Evolutionary conservation across 768 basidiomycete genomes (phyloP).

Genomic region (Calocybe gangraenosa): DNA sequence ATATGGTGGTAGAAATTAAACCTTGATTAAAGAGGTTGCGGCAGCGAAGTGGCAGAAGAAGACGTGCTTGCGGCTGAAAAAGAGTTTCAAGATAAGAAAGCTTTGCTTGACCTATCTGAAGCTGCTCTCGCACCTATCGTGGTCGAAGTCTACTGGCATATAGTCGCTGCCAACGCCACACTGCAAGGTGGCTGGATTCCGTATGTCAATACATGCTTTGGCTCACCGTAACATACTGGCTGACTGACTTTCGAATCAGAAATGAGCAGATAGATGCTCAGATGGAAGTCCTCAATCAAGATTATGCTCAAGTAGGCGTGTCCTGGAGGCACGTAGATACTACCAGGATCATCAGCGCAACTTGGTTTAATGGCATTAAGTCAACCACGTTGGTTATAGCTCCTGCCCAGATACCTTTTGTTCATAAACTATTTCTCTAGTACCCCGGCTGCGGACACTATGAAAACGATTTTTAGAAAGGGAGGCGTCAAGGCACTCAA

Average conservation of each 20-base stretch:
- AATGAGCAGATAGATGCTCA: constrained; percentile 32
- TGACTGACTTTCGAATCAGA: constrained; percentile 21
- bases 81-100: not conserved
- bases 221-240: not conserved
- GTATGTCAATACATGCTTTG: constrained; percentile 19
- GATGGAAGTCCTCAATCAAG: constrained; percentile 37
- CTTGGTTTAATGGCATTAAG: constrained; percentile 37
- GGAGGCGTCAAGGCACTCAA: constrained; percentile 31
- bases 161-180: constrained; percentile 27
- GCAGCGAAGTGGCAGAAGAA: constrained; percentile 5
- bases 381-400: not conserved
- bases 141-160: constrained; percentile 29
- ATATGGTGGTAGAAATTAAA: too few species aligned
- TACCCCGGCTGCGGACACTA: constrained; percentile 27
- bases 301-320: constrained; percentile 31
- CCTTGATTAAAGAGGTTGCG: constrained; percentile 1
- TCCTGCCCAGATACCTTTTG: too few species aligned
- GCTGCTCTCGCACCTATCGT: constrained; percentile 2
- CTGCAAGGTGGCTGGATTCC: constrained; percentile 34
- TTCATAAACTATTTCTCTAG: not conserved
- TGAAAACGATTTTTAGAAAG: constrained; percentile 37
- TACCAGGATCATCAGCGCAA: constrained; percentile 32
- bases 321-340: constrained; percentile 30
- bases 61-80: constrained; percentile 6
- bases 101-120: not conserved